These are phyloP conservation scores for Neonectria coccinea DNA, from an alignment of 2,329 filamentous ascomycete species.

Conservation along the genomic window DNA sequence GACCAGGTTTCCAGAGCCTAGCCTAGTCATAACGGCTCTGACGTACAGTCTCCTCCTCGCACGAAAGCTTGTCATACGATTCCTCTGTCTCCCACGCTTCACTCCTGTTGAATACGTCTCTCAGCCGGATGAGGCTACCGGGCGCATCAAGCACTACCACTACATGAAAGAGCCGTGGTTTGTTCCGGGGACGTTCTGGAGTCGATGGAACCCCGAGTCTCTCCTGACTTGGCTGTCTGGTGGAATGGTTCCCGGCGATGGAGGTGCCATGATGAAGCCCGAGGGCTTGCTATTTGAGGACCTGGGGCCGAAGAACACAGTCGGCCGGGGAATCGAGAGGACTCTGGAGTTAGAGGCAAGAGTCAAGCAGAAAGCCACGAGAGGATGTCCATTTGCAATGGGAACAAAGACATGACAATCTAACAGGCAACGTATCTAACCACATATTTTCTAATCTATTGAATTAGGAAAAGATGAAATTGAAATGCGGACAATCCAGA, in stretches of 20 bases:
- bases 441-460: background rate
- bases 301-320: constrained; percentile 69
- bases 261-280: constrained; percentile 54
- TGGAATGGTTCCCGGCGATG: constrained; percentile 59
- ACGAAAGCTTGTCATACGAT: constrained; percentile 67
- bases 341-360: constrained; percentile 43
- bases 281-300: constrained; percentile 68
- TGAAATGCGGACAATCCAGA: background rate
- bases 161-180: constrained; percentile 77
- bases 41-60: constrained; percentile 61
- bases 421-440: background rate
- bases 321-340: constrained; percentile 64
- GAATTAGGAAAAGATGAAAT: background rate
- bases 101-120: constrained; percentile 54
- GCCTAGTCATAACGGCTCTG: constrained; percentile 50
- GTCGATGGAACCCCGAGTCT: constrained; percentile 70
- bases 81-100: constrained; percentile 70
- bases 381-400: constrained; percentile 59
- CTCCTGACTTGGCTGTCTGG: constrained; percentile 59
- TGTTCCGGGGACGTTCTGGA: constrained; percentile 68
- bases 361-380: constrained; percentile 48
- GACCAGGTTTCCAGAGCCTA: constrained; percentile 58
- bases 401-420: background rate
- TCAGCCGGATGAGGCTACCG: constrained; percentile 64
- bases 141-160: constrained; percentile 60